These are phyloP conservation scores for Mycena venus DNA, from an alignment of 768 basidiomycete genomes.

Conservation along the genomic window DNA sequence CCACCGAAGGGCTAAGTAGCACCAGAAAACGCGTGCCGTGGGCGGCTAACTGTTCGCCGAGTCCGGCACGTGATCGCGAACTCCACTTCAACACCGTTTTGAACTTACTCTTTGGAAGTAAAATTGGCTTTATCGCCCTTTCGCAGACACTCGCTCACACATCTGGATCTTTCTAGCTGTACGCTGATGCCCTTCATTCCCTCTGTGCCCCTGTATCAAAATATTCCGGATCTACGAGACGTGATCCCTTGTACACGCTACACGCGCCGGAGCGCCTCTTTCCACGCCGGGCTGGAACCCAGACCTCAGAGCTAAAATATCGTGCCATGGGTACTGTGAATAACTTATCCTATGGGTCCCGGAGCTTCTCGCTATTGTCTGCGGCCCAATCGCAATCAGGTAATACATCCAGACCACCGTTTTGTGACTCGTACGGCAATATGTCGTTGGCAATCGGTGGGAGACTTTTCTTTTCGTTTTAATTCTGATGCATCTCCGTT, in stretches of 20 bases:
- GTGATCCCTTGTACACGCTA: background rate
- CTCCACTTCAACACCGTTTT: background rate
- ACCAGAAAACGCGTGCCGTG: background rate
- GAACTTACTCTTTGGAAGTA: background rate
- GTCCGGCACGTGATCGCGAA: background rate
- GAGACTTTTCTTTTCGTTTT: background rate
- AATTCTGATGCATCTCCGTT: background rate
- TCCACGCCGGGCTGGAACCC: background rate
- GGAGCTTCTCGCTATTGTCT: background rate
- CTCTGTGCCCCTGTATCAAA: background rate
- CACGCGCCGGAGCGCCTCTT: too few relatives aligned
- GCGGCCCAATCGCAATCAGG: background rate
- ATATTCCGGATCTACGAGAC: background rate
- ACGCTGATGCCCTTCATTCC: background rate
- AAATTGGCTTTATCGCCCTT: background rate
- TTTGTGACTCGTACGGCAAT: conserved; percentile 20
- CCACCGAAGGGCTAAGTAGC: too few relatives aligned
- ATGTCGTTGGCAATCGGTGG: too few relatives aligned
- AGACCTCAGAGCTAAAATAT: background rate
- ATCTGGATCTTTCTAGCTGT: background rate
- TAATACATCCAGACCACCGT: background rate
- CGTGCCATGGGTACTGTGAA: background rate
- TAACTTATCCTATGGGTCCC: background rate
- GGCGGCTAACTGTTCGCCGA: background rate
- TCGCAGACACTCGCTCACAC: background rate